Evolutionary conservation across 495 filamentous ascomycete species (phyloP), one percentile per base, ranked within the genome.

Genomic region (Copromyces sp.): DNA sequence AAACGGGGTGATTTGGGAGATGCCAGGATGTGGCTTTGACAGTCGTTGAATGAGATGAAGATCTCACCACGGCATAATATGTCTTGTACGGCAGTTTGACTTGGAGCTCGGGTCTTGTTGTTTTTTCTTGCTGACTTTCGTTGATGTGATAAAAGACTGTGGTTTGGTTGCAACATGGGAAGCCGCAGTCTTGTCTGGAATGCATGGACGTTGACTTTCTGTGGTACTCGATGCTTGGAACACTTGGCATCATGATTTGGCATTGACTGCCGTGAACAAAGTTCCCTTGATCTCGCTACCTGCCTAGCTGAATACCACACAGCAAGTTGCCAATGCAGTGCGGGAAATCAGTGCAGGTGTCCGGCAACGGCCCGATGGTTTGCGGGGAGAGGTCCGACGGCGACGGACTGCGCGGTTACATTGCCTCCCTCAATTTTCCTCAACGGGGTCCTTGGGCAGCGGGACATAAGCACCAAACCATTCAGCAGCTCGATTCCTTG

Each of bases 31-130:
- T 14, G 61, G 47, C 69, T 61, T 68, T 73, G 32, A 70, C 68
- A 68, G 40, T 76, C 72, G 69, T 73, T 73, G 71, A 74, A 71
- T 37, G 71, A 40, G 53, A 65, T 40, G 73, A 47, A 45, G 74
- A 76, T 77, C 74, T 71, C 73, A 70, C 72, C 72, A 42, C 76
- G 78, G 75, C 74, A 77, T 65, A 61, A 74, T 73, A 72, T 72
- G 70, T 53, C 65, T 42, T 69, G 59, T 59, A 39, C 74, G 74
- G 75, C 74, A 77, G 73, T 74, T 76, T 69, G 69, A 68, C 9
- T 41, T 32, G 11, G 16, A 32, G 9, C 6, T 32, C 20, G 53
- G 12, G 53, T 14, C 29, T 35, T 35, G 14, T 7, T 61, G 29
- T 24, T 65, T 24, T 35, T 37, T 32, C 29, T 35, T 35, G 14